A percentile compares a stretch with the other conserved stretches of the same genome.
Evolutionary conservation across 805 yeast genomes (phyloP).

Genomic region (Candida manassasensis): DNA sequence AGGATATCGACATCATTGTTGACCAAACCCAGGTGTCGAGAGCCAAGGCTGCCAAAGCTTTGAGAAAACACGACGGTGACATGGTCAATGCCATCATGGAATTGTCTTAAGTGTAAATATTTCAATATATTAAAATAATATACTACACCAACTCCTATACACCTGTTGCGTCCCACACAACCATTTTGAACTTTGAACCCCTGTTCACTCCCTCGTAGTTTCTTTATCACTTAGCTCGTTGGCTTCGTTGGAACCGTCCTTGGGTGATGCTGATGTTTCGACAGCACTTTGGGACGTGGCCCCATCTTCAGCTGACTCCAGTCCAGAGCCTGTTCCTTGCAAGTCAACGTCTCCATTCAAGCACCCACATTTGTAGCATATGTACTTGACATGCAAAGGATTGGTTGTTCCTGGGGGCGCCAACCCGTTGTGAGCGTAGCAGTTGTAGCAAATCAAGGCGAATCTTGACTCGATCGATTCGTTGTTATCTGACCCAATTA

Average conservation of each 20-base stretch:
- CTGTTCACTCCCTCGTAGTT: no score
- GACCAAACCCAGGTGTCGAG: slow-evolving; percentile 90
- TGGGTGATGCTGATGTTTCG: not conserved
- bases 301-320: slow-evolving; percentile 2
- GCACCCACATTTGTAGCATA: slow-evolving; percentile 63
- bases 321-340: not conserved
- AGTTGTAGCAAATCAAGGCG: slow-evolving; percentile 68
- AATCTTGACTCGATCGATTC: slow-evolving; percentile 57
- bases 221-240: not conserved
- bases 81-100: slow-evolving; percentile 96
- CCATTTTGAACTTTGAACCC: no score
- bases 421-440: slow-evolving; percentile 71
- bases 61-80: slow-evolving; percentile 85
- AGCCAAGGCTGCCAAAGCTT: slow-evolving; percentile 87
- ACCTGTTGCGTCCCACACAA: not conserved
- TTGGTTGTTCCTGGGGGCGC: slow-evolving; percentile 62
- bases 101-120: slow-evolving; percentile 35
- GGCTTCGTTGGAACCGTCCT: not conserved
- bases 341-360: slow-evolving; percentile 26
- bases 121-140: not conserved
- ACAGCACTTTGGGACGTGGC: not conserved
- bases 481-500: slow-evolving; percentile 55
- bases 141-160: not conserved
- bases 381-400: slow-evolving; percentile 49
- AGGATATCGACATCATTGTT: slow-evolving; percentile 79